Conservation (phyloP, 441 rosid genomes). For the Populus hybrid region DNA sequence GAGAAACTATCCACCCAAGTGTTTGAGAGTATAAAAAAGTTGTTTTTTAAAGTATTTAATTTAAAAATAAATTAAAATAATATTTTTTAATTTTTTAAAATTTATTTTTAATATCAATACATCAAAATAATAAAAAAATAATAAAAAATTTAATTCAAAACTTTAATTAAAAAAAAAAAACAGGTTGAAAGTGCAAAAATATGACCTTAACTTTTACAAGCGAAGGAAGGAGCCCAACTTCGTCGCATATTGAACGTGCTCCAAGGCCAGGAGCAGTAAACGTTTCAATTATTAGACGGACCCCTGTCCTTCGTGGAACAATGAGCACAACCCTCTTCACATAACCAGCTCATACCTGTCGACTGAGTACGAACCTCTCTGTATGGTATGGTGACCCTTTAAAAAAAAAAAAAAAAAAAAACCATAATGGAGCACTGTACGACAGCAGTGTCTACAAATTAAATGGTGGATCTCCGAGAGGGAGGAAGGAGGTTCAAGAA, state of each 20-base stretch:
- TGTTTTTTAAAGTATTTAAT: too few relatives aligned
- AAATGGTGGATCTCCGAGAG: constrained; percentile 40
- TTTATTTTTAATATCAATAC: too few relatives aligned
- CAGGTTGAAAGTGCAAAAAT: too few relatives aligned
- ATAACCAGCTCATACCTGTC: constrained; percentile 22
- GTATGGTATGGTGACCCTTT: too few relatives aligned
- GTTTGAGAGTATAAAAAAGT: rapidly evolving
- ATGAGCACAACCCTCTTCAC: constrained; percentile 24
- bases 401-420: too few relatives aligned
- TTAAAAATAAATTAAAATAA: too few relatives aligned
- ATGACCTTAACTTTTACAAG: not conserved
- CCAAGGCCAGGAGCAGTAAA: constrained; percentile 14
- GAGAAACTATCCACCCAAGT: too few relatives aligned
- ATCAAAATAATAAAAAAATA: too few relatives aligned
- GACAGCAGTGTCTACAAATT: constrained; percentile 45
- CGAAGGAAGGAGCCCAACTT: constrained; percentile 1
- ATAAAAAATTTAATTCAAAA: too few relatives aligned
- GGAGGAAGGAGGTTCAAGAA: not conserved
- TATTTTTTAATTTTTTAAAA: too few relatives aligned
- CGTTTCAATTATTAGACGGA: constrained; percentile 27
- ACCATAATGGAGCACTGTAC: constrained; percentile 34
- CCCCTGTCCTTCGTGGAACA: constrained; percentile 13
- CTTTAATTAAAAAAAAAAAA: too few relatives aligned
- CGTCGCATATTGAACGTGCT: constrained; percentile 10
- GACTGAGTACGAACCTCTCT: constrained; percentile 2